Base-by-base conservation (phyloP, 805 yeast genomes). In the Wickerhamomyces bisporus region DNA sequence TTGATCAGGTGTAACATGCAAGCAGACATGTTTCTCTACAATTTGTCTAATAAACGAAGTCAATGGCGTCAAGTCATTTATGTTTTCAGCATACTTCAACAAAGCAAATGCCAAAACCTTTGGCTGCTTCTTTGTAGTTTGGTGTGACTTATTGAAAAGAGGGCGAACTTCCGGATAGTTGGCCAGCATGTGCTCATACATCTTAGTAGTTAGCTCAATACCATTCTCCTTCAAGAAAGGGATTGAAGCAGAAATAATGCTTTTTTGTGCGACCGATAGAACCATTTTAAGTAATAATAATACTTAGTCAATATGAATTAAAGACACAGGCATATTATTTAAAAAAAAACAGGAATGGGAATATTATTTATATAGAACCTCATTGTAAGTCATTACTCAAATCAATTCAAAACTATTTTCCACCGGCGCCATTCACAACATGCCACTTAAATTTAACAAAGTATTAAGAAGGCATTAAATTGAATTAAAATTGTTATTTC, bases 11-110 rank as follows among this genome's bases (percentile, higher is more conserved):
- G 61, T 55, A 30, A 81, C 70, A 50, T 75, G 75, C 43, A 82
- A 62, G 31, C 84, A 83, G 41, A 74, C 78, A 48, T 82, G 89
- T 57, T 81, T 82, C 45, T 67, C 69, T 32, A 73, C 81, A 48
- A 81, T 77, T 43, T 73, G 76, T 34, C 69, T 62, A 9, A 82
- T 85, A 42, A 75, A 73, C 2, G 62, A 72, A 11, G 65, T 51
- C 29, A 82, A 60, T 10, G 73, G 77, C 3, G 72, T 61, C 37
- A 81, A 56, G 41, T 79, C 73, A 43, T 80, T 79, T 38, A 81
- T 79, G 50, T 78, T 66, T 44, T 73, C 65, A 12, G 87, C 86
- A 41, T 81, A 82, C 16, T 71, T 66, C 20, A 79, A 56, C 18
- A 81, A 62, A 1, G 88, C 73, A 45, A 65, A 70, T 2, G 87